Evolutionary conservation across 306 rosid genomes (phyloP).

Genomic region (Arachis stenosperma): DNA sequence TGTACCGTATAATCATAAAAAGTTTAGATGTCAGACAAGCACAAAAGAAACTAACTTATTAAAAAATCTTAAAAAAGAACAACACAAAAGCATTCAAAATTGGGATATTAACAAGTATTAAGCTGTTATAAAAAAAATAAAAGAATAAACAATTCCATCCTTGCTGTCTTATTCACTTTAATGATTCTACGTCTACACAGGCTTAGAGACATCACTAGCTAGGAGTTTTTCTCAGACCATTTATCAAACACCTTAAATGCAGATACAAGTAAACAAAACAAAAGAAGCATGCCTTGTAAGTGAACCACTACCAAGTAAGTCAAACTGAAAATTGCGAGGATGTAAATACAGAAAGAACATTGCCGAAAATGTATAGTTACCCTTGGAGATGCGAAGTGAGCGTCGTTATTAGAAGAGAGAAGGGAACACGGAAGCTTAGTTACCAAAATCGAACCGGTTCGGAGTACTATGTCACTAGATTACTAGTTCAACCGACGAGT

Average conservation of each 20-base stretch:
- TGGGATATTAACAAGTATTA: background rate
- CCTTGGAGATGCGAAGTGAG: too few species aligned
- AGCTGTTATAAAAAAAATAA: background rate
- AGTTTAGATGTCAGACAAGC: background rate
- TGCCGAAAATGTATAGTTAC: too few species aligned
- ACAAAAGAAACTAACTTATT: background rate
- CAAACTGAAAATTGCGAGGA: too few species aligned
- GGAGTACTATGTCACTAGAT: too few species aligned
- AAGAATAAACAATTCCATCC: background rate
- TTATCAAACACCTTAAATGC: background rate
- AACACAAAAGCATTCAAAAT: background rate
- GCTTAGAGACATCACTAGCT: background rate
- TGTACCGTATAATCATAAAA: background rate
- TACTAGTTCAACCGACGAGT: too few species aligned
- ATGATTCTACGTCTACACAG: background rate
- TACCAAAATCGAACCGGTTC: too few species aligned
- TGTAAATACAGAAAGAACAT: too few species aligned
- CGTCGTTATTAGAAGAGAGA: too few species aligned
- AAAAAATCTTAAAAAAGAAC: background rate
- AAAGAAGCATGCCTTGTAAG: too few species aligned
- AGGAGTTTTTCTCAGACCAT: background rate
- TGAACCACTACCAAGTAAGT: too few species aligned
- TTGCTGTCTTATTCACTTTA: background rate
- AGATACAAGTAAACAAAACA: background rate
- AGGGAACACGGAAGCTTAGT: too few species aligned